Percentiles rank a stretch among this genome's conserved stretches.
Evolutionary conservation across 352 stramenopile species (phyloP).

Genomic region (Pythium aphanidermatum): DNA sequence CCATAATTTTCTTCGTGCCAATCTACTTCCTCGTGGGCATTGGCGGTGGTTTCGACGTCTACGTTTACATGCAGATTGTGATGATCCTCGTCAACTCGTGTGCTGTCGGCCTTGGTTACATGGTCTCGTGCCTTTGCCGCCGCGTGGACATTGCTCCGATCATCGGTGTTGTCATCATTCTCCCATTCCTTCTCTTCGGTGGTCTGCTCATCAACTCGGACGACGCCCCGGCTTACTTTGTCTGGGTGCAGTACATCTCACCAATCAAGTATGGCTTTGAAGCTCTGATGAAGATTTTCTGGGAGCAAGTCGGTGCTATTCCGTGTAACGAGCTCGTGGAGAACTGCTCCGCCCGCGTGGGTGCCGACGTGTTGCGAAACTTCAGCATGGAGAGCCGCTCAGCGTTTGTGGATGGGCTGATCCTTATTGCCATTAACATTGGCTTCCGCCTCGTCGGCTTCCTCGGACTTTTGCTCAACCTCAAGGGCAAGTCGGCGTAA

Average conservation of each 20-base stretch:
- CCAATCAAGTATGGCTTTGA: conserved; percentile 51
- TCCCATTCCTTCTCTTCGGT: conserved; percentile 44
- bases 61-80: conserved; percentile 31
- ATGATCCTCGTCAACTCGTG: conserved; percentile 27
- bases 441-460: conserved; percentile 31
- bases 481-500: conserved; percentile 13
- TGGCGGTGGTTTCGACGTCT: conserved; percentile 21
- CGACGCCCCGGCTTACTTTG: conserved; percentile 33
- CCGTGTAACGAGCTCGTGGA: conserved; percentile 34
- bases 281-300: conserved; percentile 39
- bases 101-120: conserved; percentile 29
- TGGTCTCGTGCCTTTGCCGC: conserved; percentile 28
- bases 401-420: conserved; percentile 16
- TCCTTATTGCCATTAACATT: conserved; percentile 30
- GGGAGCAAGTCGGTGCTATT: conserved; percentile 27
- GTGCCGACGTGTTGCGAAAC: conserved; percentile 18
- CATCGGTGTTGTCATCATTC: conserved; percentile 34
- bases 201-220: conserved; percentile 39
- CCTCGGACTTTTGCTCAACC: conserved; percentile 19
- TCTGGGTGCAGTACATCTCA: conserved; percentile 56
- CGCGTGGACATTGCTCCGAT: conserved; percentile 30
- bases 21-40: conserved; percentile 45
- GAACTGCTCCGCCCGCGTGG: conserved; percentile 19
- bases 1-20: conserved; percentile 28
- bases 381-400: conserved; percentile 33